Percentiles rank a stretch among this genome's conserved stretches.
Evolutionary conservation across 768 basidiomycete genomes (phyloP).

Genomic region (Pleurotus platypus): DNA sequence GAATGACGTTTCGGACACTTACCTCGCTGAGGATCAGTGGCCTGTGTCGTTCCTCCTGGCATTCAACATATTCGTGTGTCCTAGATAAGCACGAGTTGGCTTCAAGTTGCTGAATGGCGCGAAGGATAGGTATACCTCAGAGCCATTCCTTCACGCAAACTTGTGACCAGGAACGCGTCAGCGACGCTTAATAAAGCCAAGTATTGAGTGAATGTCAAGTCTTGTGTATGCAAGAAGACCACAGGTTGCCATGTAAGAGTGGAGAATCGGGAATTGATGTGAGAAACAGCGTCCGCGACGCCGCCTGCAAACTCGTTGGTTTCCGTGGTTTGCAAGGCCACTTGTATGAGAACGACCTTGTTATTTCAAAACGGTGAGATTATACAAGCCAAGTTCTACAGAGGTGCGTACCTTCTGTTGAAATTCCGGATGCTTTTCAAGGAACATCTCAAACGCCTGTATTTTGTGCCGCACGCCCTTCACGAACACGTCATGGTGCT

Average conservation of each 20-base stretch:
- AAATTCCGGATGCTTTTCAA: constrained; percentile 76
- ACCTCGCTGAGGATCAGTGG: constrained; percentile 82
- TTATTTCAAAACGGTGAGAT: not conserved
- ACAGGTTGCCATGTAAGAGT: constrained; percentile 86
- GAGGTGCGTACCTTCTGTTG: constrained; percentile 55
- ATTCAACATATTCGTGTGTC: constrained; percentile 83
- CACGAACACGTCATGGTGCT: not conserved
- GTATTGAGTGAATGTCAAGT: constrained; percentile 83
- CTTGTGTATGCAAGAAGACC: constrained; percentile 81
- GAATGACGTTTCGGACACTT: constrained; percentile 12
- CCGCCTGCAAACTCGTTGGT: constrained; percentile 71
- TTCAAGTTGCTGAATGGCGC: not conserved
- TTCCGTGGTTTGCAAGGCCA: constrained; percentile 80
- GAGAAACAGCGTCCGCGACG: constrained; percentile 72
- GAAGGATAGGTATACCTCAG: constrained; percentile 25
- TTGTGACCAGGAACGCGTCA: constrained; percentile 83
- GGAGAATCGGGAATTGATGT: constrained; percentile 81
- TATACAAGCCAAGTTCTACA: not conserved
- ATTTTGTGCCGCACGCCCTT: constrained; percentile 81
- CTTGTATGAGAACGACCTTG: constrained; percentile 80
- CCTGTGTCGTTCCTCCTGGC: constrained; percentile 66
- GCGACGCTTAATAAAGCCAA: constrained; percentile 77
- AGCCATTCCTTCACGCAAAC: constrained; percentile 87
- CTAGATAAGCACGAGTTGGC: constrained; percentile 16
- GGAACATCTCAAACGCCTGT: constrained; percentile 77